phyloP scores from a whole-genome alignment of 805 yeast species.

The Candida quercuum region DNA sequence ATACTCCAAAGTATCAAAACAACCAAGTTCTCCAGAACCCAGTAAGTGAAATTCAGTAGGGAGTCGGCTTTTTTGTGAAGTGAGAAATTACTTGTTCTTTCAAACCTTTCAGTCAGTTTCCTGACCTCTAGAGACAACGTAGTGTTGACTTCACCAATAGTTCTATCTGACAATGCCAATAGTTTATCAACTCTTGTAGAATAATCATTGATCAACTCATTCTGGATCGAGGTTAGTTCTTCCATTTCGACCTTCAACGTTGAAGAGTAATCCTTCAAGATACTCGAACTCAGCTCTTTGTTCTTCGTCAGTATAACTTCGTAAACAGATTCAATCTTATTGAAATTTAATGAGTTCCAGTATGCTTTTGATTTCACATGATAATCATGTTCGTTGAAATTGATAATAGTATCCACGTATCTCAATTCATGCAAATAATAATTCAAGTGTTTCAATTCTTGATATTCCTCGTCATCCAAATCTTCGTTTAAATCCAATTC shows the following conservation, averaged over 20 bases:
- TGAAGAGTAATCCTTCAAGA: constrained; percentile 8
- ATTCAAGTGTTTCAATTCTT: constrained; percentile 17
- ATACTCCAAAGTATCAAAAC: constrained; percentile 45
- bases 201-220: constrained; percentile 18
- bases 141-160: constrained; percentile 70
- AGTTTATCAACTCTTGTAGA: constrained; percentile 55
- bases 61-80: constrained; percentile 27
- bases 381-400: constrained; percentile 20
- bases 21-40: constrained; percentile 44
- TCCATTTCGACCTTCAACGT: constrained; percentile 16
- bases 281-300: constrained; percentile 2
- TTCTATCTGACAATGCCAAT: constrained; percentile 58
- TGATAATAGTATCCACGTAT: constrained; percentile 5
- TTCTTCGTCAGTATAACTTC: neutral
- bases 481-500: constrained; percentile 2
- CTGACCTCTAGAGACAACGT: constrained; percentile 59
- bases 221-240: constrained; percentile 13
- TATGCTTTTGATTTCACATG: constrained; percentile 10
- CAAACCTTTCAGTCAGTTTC: constrained; percentile 43
- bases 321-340: constrained; percentile 7
- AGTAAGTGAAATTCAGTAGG: constrained; percentile 36
- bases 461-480: constrained; percentile 14
- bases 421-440: constrained; percentile 5
- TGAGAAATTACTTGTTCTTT: constrained; percentile 29
- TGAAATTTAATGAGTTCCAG: constrained; percentile 7